Conservation (phyloP, 495 filamentous ascomycete genomes). For the Penicillium pancosmium region DNA sequence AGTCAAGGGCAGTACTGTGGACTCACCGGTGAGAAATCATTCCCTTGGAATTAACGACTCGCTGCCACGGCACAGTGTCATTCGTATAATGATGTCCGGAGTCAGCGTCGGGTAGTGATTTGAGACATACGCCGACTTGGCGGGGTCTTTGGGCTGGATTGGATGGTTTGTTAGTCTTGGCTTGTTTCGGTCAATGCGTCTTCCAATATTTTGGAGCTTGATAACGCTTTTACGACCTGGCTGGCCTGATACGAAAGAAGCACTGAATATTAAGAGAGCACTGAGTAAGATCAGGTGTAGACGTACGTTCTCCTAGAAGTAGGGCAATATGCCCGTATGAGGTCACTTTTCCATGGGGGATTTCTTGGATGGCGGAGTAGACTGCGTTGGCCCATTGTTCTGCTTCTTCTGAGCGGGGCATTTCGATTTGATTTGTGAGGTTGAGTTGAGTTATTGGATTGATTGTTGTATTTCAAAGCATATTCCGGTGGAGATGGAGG, state of each 20-base stretch:
- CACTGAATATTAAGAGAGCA: no score
- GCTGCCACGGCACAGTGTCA: conserved; percentile 89
- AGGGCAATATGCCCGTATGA: conserved; percentile 87
- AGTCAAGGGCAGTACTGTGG: no score
- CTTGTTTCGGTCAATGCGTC: not conserved
- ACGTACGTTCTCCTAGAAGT: conserved; percentile 73
- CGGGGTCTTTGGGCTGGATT: conserved; percentile 64
- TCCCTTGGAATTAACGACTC: conserved; percentile 86
- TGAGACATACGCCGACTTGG: conserved; percentile 87
- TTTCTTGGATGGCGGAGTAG: conserved; percentile 80
- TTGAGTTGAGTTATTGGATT: no score
- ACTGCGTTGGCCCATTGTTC: conserved; percentile 82
- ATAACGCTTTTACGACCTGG: not conserved
- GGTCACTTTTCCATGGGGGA: conserved; percentile 81
- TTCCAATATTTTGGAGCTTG: not conserved
- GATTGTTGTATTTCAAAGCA: no score
- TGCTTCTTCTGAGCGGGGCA: conserved; percentile 82
- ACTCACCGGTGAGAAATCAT: conserved; percentile 79
- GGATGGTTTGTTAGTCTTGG: not conserved
- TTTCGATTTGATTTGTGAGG: conserved; percentile 26
- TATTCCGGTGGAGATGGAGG: no score
- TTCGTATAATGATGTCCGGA: conserved; percentile 59
- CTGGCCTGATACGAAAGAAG: no score
- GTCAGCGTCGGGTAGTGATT: conserved; percentile 67
- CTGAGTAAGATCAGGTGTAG: no score